Evolutionary conservation across 495 filamentous ascomycete species (phyloP).

Genomic region (Hyaloscypha finlandica): DNA sequence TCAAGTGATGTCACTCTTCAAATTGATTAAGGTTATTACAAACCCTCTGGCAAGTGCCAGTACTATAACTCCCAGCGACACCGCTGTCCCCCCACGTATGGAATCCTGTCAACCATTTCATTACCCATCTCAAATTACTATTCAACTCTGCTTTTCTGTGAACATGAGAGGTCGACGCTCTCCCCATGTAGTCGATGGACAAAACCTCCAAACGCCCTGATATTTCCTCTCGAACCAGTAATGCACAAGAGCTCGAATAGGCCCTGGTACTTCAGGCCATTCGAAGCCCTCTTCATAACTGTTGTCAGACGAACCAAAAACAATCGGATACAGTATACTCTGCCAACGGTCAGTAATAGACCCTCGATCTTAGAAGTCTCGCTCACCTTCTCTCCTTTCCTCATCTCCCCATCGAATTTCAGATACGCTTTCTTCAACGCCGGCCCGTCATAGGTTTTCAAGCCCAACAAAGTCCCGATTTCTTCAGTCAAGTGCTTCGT

Average conservation of each 20-base stretch:
- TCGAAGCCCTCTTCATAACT: constrained; percentile 7
- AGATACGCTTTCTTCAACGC: not conserved
- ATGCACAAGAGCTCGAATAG: constrained; percentile 1
- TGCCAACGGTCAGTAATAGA: not conserved
- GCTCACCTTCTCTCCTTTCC: constrained; percentile 11
- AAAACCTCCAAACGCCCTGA: constrained; percentile 10
- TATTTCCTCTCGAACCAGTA: constrained; percentile 17
- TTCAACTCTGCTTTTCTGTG: not conserved
- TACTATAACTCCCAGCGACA: too few relatives aligned
- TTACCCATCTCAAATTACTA: too few relatives aligned
- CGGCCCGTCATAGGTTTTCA: constrained; percentile 26
- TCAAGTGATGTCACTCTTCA: too few relatives aligned
- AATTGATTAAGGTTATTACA: too few relatives aligned
- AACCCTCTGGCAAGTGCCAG: too few relatives aligned
- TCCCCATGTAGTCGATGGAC: constrained; percentile 13
- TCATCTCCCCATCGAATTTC: constrained; percentile 6
- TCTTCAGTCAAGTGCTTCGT: constrained; percentile 43
- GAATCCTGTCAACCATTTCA: too few relatives aligned
- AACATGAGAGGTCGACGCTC: constrained; percentile 7
- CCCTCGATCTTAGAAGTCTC: not conserved
- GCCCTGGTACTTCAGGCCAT: constrained; percentile 14
- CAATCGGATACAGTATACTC: constrained; percentile 9
- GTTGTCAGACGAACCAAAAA: constrained; percentile 8
- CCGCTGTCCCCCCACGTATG: too few relatives aligned
- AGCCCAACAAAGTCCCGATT: constrained; percentile 34